Evolutionary conservation across 129 eudicot species (phyloP).

Genomic region (Silybum marianum): DNA sequence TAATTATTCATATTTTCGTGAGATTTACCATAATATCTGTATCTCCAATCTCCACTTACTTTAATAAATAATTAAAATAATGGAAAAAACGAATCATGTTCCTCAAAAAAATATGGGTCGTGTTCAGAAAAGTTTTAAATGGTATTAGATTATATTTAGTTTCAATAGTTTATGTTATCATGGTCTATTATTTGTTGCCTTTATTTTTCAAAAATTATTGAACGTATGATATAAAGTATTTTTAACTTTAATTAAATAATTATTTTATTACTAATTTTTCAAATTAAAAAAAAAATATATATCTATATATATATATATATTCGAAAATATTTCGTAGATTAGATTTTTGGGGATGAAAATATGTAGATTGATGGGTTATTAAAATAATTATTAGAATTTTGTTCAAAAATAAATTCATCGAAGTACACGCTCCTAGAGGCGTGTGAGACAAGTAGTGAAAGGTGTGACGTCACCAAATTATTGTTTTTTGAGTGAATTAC

Average conservation of each 20-base stretch:
- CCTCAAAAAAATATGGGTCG: not conserved
- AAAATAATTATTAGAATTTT: too few relatives aligned
- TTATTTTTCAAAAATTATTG: not conserved
- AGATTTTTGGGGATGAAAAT: not conserved
- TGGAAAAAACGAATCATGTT: not conserved
- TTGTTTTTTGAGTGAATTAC: not conserved
- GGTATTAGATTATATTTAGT: not conserved
- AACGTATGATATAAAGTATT: not conserved
- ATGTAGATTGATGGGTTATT: not conserved
- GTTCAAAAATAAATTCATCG: not conserved
- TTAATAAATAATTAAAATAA: not conserved
- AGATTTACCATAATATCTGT: not conserved
- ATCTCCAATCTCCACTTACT: slow-evolving; percentile 3
- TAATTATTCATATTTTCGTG: not conserved
- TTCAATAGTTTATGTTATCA: not conserved
- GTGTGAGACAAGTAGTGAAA: not conserved
- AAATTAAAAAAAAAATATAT: too few relatives aligned
- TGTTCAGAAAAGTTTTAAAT: not conserved
- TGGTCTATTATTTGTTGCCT: not conserved
- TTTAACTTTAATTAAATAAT: not conserved
- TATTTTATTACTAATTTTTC: not conserved
- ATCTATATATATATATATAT: too few relatives aligned
- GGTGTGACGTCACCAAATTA: not conserved
- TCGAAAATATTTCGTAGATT: not conserved
- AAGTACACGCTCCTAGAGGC: not conserved